Evolutionary conservation across 1,284 basidiomycete genomes (phyloP).

Genomic region (Afroboletus lepidellus): DNA sequence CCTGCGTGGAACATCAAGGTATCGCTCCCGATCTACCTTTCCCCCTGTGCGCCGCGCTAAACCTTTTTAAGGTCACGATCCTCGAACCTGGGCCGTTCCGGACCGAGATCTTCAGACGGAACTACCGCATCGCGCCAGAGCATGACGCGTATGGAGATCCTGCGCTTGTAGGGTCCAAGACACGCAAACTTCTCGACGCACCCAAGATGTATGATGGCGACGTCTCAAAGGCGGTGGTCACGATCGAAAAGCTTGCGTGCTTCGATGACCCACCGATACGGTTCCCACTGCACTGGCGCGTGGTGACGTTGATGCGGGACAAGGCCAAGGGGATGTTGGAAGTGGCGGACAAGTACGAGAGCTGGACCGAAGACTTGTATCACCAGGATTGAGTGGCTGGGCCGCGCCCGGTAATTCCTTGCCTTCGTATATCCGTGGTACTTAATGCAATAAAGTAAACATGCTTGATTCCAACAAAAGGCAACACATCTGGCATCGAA

Average conservation of each 20-base stretch:
- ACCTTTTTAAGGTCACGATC: slow-evolving; percentile 15
- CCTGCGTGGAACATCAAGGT: slow-evolving; percentile 35
- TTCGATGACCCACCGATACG: not conserved
- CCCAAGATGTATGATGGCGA: not conserved
- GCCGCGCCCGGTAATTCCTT: too few relatives aligned
- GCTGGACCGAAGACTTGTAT: not conserved
- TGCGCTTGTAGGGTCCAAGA: not conserved
- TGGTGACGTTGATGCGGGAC: not conserved
- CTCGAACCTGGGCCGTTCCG: slow-evolving; percentile 25
- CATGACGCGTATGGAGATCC: slow-evolving; percentile 24
- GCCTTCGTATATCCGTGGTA: too few relatives aligned
- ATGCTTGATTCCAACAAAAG: too few relatives aligned
- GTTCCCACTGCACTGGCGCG: not conserved
- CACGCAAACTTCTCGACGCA: slow-evolving; percentile 1
- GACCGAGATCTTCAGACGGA: slow-evolving; percentile 10
- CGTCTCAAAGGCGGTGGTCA: not conserved
- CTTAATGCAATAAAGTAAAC: too few relatives aligned
- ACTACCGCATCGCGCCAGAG: slow-evolving; percentile 1
- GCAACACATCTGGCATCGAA: too few relatives aligned
- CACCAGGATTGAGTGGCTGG: not conserved
- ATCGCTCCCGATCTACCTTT: not conserved
- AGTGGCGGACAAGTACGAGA: not conserved
- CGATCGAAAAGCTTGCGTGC: not conserved
- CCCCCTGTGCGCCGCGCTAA: not conserved
- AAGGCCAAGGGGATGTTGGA: not conserved